Evolutionary conservation across 805 yeast species (phyloP).

Genomic region (Priceomyces medius): DNA sequence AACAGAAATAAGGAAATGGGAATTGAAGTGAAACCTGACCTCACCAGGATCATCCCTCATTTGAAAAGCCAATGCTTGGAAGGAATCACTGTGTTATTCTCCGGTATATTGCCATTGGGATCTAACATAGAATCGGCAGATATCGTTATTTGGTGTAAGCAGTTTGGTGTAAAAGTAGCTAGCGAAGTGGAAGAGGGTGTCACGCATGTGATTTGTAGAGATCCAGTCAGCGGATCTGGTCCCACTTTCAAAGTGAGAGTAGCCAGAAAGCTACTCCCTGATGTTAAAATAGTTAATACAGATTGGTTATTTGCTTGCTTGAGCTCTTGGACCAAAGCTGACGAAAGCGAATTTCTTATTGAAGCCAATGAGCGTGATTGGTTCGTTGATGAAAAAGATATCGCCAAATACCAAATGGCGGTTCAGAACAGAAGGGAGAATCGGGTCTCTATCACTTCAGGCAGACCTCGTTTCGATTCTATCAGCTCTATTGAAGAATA

Average conservation of each 20-base stretch:
- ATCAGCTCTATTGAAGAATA: conserved; percentile 33
- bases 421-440: conserved; percentile 21
- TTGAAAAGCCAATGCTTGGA: conserved; percentile 68
- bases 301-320: conserved; percentile 91
- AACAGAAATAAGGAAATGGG: conserved; percentile 23
- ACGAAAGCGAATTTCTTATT: conserved; percentile 59
- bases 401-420: conserved; percentile 39
- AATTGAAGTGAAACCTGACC: conserved; percentile 48
- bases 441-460: conserved; percentile 10
- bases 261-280: conserved; percentile 62
- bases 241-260: conserved; percentile 78
- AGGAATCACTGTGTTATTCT: conserved; percentile 70
- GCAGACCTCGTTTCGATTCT: conserved; percentile 34
- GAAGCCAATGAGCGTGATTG: conserved; percentile 48
- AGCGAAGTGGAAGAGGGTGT: conserved; percentile 68
- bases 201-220: conserved; percentile 85
- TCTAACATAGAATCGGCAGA: conserved; percentile 70
- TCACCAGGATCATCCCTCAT: conserved; percentile 68
- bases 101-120: conserved; percentile 90
- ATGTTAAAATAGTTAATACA: conserved; percentile 77
- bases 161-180: conserved; percentile 86
- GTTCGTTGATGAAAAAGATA: conserved; percentile 45
- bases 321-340: conserved; percentile 70
- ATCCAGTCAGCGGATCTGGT: conserved; percentile 49
- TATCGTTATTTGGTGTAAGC: conserved; percentile 86